Evolutionary conservation across 1,139 yeast species (phyloP), one percentile per base, ranked within the genome.

Genomic region (Yamadazyma triangularis): DNA sequence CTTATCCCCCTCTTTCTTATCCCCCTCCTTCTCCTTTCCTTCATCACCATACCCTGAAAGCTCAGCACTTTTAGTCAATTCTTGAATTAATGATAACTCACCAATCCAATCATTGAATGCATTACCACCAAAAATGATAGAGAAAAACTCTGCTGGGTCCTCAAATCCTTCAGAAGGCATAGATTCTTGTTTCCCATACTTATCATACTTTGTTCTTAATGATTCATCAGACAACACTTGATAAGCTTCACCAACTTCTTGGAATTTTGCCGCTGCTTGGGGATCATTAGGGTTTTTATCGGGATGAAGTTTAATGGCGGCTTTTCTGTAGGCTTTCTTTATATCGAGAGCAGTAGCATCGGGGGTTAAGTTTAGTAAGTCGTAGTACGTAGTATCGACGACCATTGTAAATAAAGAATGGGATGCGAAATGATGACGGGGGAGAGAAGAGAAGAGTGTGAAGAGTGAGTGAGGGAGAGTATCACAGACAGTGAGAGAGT

Each of bases 211-310:
- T 18, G 77, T 70, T 41, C 96, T 70, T 39, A 87, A 68, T 15
- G 72, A 70, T 2, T 79, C 79, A 53, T 86, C 93, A 41, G 88
- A 77, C 41, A 89, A 64, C 2, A 89, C 94, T 53, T 83, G 93
- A 51, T 83, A 84, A 2, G 93, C 94, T 51, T 83, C 87, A 22
- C 85, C 84, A 9, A 79, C 79, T 34, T 70, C 80, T 50, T 79
- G 85, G 44, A 79, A 79, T 48, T 67, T 72, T 12, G 68, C 60
- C 27, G 89, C 89, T 4, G 96, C 96, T 18, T 65, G 64, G 5
- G 91, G 89, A 48, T 82, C 85, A 46, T 81, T 77, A 6, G 96
- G 97, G 50, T 91, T 88, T 63, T 91, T 91, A 53, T 91, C 98
- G 0, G 98, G 97, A 56, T 91, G 98, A 33, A 80, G 75, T 42